phyloP scores from a whole-genome alignment of 2,329 filamentous ascomycete genomes.

The Penicillium carneum region DNA sequence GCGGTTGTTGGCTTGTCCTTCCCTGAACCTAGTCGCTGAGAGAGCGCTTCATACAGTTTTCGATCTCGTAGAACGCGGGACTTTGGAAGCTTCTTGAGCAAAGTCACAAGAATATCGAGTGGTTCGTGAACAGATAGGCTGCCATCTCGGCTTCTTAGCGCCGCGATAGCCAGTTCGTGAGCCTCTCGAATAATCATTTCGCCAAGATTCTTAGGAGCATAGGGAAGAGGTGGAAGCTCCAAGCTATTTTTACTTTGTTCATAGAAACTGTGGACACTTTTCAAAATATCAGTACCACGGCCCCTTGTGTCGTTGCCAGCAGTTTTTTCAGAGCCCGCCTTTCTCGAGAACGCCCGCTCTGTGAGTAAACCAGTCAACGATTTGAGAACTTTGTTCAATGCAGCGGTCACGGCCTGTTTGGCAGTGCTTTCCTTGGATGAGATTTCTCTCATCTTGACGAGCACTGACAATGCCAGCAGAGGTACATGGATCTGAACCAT shows the following conservation, averaged over 20 bases:
- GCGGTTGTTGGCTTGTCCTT: conserved; percentile 39
- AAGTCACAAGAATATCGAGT: conserved; percentile 65
- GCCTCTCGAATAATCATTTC: conserved; percentile 70
- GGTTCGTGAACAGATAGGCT: conserved; percentile 62
- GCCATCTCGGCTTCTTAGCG: conserved; percentile 38
- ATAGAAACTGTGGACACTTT: conserved; percentile 71
- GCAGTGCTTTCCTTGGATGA: conserved; percentile 29
- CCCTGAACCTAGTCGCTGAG: conserved; percentile 33
- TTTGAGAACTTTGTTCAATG: conserved; percentile 42
- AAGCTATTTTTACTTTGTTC: conserved; percentile 73
- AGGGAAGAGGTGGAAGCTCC: conserved; percentile 68
- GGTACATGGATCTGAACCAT: conserved; percentile 90
- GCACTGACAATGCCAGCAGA: conserved; percentile 71
- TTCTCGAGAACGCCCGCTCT: conserved; percentile 59
- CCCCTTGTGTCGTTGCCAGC: conserved; percentile 27
- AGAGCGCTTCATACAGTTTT: conserved; percentile 47
- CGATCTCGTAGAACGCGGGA: conserved; percentile 46
- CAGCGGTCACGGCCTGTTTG: conserved; percentile 33
- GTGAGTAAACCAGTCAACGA: conserved; percentile 55
- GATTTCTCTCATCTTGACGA: conserved; percentile 56
- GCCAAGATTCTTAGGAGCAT: conserved; percentile 63
- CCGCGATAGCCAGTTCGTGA: conserved; percentile 46
- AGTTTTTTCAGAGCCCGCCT: conserved; percentile 37
- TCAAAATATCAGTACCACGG: conserved; percentile 58
- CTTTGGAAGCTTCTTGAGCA: conserved; percentile 51